Conservation (phyloP, 176 grass and related monocot genomes). For the Areca catechu region DNA sequence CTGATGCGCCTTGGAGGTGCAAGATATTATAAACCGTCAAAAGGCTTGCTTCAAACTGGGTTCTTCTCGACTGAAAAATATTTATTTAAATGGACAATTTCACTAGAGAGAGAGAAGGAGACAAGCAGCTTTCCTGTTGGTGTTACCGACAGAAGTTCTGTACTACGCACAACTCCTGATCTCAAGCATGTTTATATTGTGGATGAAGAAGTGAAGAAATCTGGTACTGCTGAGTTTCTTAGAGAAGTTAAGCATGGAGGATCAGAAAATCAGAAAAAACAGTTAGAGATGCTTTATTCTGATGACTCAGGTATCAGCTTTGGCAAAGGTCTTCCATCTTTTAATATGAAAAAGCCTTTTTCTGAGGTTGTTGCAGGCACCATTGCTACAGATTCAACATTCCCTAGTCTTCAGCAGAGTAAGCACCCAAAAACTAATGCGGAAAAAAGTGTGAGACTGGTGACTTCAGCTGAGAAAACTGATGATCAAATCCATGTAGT, state of each 20-base stretch:
- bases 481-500: slow-evolving; percentile 20
- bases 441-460: slow-evolving; percentile 33
- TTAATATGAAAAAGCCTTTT: slow-evolving; percentile 89
- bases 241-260: slow-evolving; percentile 17
- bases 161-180: slow-evolving; percentile 20
- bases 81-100: slow-evolving; percentile 59
- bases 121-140: slow-evolving; percentile 6
- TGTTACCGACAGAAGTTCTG: slow-evolving; percentile 21
- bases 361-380: slow-evolving; percentile 90
- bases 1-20: slow-evolving; percentile 80
- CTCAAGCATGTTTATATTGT: slow-evolving; percentile 15
- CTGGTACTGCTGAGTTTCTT: neutral
- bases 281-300: slow-evolving; percentile 29
- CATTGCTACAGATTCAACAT: slow-evolving; percentile 47
- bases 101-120: slow-evolving; percentile 28
- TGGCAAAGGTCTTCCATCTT: slow-evolving; percentile 73
- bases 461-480: slow-evolving; percentile 35
- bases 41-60: slow-evolving; percentile 82
- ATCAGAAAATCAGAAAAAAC: slow-evolving; percentile 43
- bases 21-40: slow-evolving; percentile 85
- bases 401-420: slow-evolving; percentile 73
- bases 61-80: slow-evolving; percentile 72
- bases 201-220: slow-evolving; percentile 12
- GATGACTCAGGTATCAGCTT: slow-evolving; percentile 49
- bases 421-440: slow-evolving; percentile 38